phyloP scores from a whole-genome alignment of 148 eudicot genomes.

The Silene latifolia region DNA sequence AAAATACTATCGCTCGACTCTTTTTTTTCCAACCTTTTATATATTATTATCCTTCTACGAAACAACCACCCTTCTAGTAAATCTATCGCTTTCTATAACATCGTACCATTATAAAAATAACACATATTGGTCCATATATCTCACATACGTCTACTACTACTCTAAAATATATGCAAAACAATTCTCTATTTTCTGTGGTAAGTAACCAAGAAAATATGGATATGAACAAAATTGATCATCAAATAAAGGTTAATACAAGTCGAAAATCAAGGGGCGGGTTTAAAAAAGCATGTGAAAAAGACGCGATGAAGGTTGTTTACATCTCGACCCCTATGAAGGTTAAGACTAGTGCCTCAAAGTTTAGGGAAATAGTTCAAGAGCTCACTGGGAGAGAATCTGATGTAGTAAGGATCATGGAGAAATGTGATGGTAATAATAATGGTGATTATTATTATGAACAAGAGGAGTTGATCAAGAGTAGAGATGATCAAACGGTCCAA shows the following conservation, averaged over 20 bases:
- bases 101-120: conserved; percentile 17
- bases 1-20: no score
- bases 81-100: background rate
- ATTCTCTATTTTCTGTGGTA: background rate
- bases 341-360: conserved; percentile 41
- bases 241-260: background rate
- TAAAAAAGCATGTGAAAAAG: background rate
- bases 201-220: conserved; percentile 3
- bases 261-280: background rate
- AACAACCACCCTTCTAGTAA: conserved; percentile 29
- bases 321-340: conserved; percentile 59
- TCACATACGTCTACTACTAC: background rate
- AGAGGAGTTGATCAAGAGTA: background rate
- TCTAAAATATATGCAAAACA: conserved; percentile 8
- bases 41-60: conserved; percentile 23
- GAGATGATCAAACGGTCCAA: conserved; percentile 6
- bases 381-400: conserved; percentile 54
- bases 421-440: conserved; percentile 11
- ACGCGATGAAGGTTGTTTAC: conserved; percentile 42
- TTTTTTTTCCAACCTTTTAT: no score
- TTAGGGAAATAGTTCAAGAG: conserved; percentile 45
- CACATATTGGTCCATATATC: background rate
- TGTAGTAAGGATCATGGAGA: conserved; percentile 38
- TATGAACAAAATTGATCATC: background rate
- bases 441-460: background rate